These are phyloP conservation scores for Teunomyces aglyptinius DNA, from an alignment of 805 yeast genomes.

Conservation along the genomic window DNA sequence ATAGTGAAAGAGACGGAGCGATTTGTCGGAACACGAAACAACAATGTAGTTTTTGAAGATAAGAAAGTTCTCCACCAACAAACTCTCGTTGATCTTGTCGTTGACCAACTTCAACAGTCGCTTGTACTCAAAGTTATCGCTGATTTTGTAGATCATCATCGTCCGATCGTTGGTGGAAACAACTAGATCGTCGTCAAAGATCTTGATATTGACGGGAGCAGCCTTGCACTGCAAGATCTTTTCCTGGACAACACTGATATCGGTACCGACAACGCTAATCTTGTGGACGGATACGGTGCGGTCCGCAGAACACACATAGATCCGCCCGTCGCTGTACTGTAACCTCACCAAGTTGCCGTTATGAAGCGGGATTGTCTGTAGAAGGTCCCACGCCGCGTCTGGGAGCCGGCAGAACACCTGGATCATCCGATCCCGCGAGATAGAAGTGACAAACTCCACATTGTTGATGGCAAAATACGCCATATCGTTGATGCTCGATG, in stretches of 20 bases:
- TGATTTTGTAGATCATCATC: constrained; percentile 38
- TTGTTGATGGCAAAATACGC: constrained; percentile 28
- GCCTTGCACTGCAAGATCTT: constrained; percentile 51
- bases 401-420: constrained; percentile 44
- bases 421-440: constrained; percentile 62
- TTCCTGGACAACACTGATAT: constrained; percentile 29
- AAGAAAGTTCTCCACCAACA: constrained; percentile 45
- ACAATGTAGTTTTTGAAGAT: constrained; percentile 31
- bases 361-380: constrained; percentile 60
- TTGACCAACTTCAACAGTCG: constrained; percentile 42
- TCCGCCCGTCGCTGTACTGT: constrained; percentile 22
- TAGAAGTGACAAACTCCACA: constrained; percentile 39
- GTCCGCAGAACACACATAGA: constrained; percentile 61
- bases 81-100: constrained; percentile 37
- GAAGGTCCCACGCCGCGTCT: constrained; percentile 44
- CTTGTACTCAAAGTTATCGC: constrained; percentile 28
- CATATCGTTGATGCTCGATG: constrained; percentile 50
- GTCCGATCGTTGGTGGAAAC: constrained; percentile 54
- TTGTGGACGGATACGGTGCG: constrained; percentile 57
- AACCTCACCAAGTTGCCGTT: constrained; percentile 51
- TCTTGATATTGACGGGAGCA: constrained; percentile 46
- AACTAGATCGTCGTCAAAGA: constrained; percentile 40
- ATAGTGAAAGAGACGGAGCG: constrained; percentile 50
- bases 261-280: constrained; percentile 21
- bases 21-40: constrained; percentile 54